Percentiles rank a stretch among this genome's conserved stretches.
Conservation (phyloP, 257 asterid genomes). For the Capsicum pubescens region DNA sequence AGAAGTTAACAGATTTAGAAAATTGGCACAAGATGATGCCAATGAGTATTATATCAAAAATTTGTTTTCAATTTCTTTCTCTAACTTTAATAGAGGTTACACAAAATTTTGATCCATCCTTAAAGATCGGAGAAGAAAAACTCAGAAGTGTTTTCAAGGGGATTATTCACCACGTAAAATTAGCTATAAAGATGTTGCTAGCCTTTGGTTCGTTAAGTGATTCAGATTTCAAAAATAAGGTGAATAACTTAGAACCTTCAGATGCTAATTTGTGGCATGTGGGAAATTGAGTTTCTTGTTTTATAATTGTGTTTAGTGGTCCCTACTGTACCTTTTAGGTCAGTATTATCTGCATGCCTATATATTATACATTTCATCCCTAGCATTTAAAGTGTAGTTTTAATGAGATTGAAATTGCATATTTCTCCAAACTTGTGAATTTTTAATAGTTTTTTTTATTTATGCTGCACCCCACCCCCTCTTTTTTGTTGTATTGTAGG, state of each 20-base stretch:
- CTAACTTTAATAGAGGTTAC: slow-evolving; percentile 80
- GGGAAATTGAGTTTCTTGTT: neutral
- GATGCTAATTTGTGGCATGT: neutral
- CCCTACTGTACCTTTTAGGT: neutral
- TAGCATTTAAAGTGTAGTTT: neutral
- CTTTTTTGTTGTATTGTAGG: neutral
- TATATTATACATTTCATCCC: neutral
- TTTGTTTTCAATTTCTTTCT: slow-evolving; percentile 66
- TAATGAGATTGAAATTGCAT: slow-evolving; percentile 12
- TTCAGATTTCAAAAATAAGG: slow-evolving; percentile 76
- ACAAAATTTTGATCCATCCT: slow-evolving; percentile 68
- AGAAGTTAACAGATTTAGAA: slow-evolving; percentile 52
- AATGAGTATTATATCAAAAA: slow-evolving; percentile 42
- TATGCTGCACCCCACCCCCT: neutral
- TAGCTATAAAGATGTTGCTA: slow-evolving; percentile 87
- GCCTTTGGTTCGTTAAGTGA: slow-evolving; percentile 76
- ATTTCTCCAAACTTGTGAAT: neutral
- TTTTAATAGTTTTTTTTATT: neutral
- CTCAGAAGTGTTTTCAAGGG: slow-evolving; percentile 81
- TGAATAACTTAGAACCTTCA: slow-evolving; percentile 35
- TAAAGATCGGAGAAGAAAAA: slow-evolving; percentile 83
- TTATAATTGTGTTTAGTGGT: neutral
- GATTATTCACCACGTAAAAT: slow-evolving; percentile 58
- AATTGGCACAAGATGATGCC: slow-evolving; percentile 48
- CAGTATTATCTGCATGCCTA: neutral